Conservation (phyloP, 441 rosid genomes). For the Flueggea neowawraea region DNA sequence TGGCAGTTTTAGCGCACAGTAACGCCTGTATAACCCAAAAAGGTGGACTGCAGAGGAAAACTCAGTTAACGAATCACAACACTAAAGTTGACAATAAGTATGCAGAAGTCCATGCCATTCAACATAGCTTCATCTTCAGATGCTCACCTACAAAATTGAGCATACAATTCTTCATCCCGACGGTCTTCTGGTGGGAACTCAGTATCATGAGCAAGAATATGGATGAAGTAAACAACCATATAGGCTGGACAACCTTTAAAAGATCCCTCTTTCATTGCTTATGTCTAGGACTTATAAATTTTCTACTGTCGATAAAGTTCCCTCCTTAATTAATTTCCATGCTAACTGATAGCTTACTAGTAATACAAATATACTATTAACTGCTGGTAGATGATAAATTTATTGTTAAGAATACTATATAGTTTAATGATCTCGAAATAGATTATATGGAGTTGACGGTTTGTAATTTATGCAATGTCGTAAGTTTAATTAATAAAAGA, state of each 20-base stretch:
- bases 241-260: slow-evolving; percentile 69
- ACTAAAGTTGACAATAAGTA: slow-evolving; percentile 8
- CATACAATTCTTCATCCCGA: slow-evolving; percentile 62
- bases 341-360: too few species aligned
- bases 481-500: neutral
- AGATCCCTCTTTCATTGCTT: slow-evolving; percentile 41
- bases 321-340: too few species aligned
- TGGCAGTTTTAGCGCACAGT: slow-evolving; percentile 36
- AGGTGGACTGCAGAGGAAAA: slow-evolving; percentile 70
- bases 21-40: slow-evolving; percentile 53
- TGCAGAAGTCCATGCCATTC: neutral
- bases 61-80: slow-evolving; percentile 8
- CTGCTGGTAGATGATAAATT: too few species aligned
- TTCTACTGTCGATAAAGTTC: too few species aligned
- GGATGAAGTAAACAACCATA: slow-evolving; percentile 72
- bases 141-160: slow-evolving; percentile 54
- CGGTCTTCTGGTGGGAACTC: slow-evolving; percentile 70
- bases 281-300: slow-evolving; percentile 47
- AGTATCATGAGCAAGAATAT: slow-evolving; percentile 79
- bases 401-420: too few species aligned
- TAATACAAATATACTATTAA: too few species aligned
- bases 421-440: too few species aligned
- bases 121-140: slow-evolving; percentile 8
- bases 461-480: too few species aligned
- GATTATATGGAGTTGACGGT: too few species aligned